Evolutionary conservation across 768 basidiomycete species (phyloP), one percentile per base, ranked within the genome.

Genomic region (Boletus vermiculosoides): DNA sequence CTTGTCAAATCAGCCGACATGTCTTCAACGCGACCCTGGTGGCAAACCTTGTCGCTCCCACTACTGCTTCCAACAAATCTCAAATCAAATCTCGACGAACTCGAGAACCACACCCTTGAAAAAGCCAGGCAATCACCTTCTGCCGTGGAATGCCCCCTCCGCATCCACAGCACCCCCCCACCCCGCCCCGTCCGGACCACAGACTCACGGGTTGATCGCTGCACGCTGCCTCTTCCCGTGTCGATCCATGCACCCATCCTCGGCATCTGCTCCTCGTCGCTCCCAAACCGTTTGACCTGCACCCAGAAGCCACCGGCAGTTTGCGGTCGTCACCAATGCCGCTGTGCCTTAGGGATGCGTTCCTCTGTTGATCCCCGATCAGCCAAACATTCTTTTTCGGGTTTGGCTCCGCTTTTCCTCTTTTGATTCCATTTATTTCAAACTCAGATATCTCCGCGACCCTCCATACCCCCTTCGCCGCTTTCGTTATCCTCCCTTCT

Each of bases 301-400:
- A 37, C 36, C 8, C 36, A 40, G 22, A 42, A 23, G 22, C 9
- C 23, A 8, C 40, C 69, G 71, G 71, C 70, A 72, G 36, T 53
- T 65, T 63, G 66, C 71, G 71, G 65, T 63, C 48, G 69, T 60
- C 52, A 56, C 53, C 57, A 63, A 54, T 59, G 51, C 64, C 71
- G 60, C 45, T 31, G 73, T 72, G 62, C 71, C 71, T 72, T 51
- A 58, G 54, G 60, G 57, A 61, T 69, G 66, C 56, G 70, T 70
- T 64, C 71, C 74, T 77, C 72, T 72, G 71, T 77, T 84, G 83
- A 84, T 84, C 83, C 81, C 81, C 77, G 81, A 84, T 84, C 83
- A 84, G 75, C 66, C 62, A 71, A 66, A 70, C 50, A 67, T 64
- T 67, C 67, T 70, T 65, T 66, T 71, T 67, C 64, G 42, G 57